Percentiles rank a stretch among this genome's conserved stretches.
Conservation (phyloP, 805 yeast species). For the Pichia gijzeniarum region DNA sequence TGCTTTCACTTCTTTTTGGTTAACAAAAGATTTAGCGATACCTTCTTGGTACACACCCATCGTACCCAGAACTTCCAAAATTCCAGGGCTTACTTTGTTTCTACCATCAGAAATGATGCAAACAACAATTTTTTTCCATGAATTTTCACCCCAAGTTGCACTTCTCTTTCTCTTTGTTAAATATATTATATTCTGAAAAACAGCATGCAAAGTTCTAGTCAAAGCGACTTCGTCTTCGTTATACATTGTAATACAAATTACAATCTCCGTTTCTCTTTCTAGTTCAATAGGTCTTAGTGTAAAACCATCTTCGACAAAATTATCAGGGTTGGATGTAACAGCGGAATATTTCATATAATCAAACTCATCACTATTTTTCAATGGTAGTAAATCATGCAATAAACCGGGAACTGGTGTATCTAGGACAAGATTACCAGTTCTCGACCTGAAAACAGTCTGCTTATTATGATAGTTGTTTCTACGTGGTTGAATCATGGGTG, state of each 20-base stretch:
- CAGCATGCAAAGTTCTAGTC: constrained; percentile 91
- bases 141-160: constrained; percentile 89
- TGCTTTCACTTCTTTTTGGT: constrained; percentile 84
- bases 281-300: constrained; percentile 78
- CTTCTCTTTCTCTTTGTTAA: constrained; percentile 76
- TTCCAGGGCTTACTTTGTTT: constrained; percentile 76
- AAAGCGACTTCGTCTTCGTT: constrained; percentile 88
- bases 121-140: constrained; percentile 96
- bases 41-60: constrained; percentile 97
- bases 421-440: constrained; percentile 75
- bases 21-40: constrained; percentile 90
- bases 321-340: constrained; percentile 89
- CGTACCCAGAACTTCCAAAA: constrained; percentile 82
- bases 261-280: constrained; percentile 87
- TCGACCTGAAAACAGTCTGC: constrained; percentile 64
- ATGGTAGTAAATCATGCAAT: constrained; percentile 73
- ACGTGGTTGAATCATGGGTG: constrained; percentile 31
- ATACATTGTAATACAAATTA: constrained; percentile 93
- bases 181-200: constrained; percentile 87
- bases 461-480: constrained; percentile 31
- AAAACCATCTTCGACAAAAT: constrained; percentile 73
- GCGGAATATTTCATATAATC: constrained; percentile 97
- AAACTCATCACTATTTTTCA: constrained; percentile 87
- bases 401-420: constrained; percentile 95
- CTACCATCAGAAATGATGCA: constrained; percentile 92